Evolutionary conservation across 371 early-diverging fungal species (phyloP), one percentile per base, ranked within the genome.

Genomic region (Rhizomucor pusillus): DNA sequence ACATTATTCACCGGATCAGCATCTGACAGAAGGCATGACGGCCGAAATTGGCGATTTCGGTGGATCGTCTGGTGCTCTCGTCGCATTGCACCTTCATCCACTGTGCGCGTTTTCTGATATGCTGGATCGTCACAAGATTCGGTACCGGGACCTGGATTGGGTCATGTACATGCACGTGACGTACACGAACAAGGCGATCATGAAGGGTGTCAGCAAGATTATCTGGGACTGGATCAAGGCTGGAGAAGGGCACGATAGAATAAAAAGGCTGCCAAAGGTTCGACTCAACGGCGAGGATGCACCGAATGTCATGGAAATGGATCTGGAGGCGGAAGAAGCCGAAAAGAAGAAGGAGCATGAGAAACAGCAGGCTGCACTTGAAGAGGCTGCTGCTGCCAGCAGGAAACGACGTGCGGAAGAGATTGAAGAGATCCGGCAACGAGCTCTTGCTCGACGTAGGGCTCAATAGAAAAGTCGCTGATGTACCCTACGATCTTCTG

Each of bases 161-260:
- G 85, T 92, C 18, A 65, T 92, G 19, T 94, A 90, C 51, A 84
- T 81, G 46, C 77, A 84, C 24, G 74, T 87, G 2, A 75, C 84
- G 5, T 88, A 81, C 48, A 86, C 88, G 9, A 82, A 70, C 52
- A 77, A 75, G 36, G 86, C 86, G 0, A 72, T 84, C 13, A 83
- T 89, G 83, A 82, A 85, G 20, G 77, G 80, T 25, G 87, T 82
- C 11, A 81, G 83, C 50, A 84, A 84, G 52, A 71, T 86, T 5
- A 14, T 75, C 0, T 81, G 69, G 71, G 74, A 76, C 14, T 81
- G 81, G 81, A 73, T 81, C 10, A 67, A 69, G 33, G 20, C 61
- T 2, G 61, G 75, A 35, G 73, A 67, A 35, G 74, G 79, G 0
- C 65, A 65, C 18, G 64, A 56, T n/a, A 57, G 75, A 13, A 69